Percentiles rank a stretch among this genome's conserved stretches.
Evolutionary conservation across 2,329 filamentous ascomycete species (phyloP).

Genomic region (Talaromyces funiculosus): DNA sequence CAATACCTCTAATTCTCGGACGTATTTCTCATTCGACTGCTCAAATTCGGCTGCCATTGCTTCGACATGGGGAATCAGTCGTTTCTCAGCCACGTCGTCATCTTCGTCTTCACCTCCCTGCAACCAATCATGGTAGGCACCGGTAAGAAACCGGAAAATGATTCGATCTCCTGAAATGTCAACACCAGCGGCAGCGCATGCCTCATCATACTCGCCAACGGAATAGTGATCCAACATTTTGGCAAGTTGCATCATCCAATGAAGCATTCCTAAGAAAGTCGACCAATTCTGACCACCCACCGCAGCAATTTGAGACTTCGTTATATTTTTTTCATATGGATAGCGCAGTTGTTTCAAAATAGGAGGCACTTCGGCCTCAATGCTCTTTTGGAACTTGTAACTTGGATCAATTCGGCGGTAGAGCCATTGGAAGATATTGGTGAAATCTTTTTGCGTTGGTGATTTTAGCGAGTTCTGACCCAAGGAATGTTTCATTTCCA

Average conservation of each 20-base stretch:
- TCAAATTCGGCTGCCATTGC: conserved; percentile 87
- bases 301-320: conserved; percentile 89
- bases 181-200: conserved; percentile 78
- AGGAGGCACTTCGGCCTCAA: conserved; percentile 89
- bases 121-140: conserved; percentile 89
- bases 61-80: conserved; percentile 77
- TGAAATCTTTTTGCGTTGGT: conserved; percentile 97
- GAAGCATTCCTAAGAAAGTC: conserved; percentile 84
- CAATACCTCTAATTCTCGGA: conserved; percentile 74
- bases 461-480: conserved; percentile 86
- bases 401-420: conserved; percentile 93
- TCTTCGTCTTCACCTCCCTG: conserved; percentile 83
- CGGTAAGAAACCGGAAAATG: conserved; percentile 85
- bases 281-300: conserved; percentile 97
- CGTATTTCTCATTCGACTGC: conserved; percentile 73
- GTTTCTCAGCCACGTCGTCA: conserved; percentile 73
- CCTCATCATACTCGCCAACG: conserved; percentile 76
- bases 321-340: conserved; percentile 91
- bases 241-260: conserved; percentile 99
- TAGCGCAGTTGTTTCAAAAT: conserved; percentile 91
- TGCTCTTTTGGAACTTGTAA: conserved; percentile 88
- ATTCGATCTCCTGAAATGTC: conserved; percentile 88
- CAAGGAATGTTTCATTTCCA: conserved; percentile 95
- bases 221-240: conserved; percentile 87
- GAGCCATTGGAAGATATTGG: conserved; percentile 95